Evolutionary conservation across 108 stramenopile species (phyloP), one percentile per base, ranked within the genome.

Genomic region (Stephanodiscus minutulus): DNA sequence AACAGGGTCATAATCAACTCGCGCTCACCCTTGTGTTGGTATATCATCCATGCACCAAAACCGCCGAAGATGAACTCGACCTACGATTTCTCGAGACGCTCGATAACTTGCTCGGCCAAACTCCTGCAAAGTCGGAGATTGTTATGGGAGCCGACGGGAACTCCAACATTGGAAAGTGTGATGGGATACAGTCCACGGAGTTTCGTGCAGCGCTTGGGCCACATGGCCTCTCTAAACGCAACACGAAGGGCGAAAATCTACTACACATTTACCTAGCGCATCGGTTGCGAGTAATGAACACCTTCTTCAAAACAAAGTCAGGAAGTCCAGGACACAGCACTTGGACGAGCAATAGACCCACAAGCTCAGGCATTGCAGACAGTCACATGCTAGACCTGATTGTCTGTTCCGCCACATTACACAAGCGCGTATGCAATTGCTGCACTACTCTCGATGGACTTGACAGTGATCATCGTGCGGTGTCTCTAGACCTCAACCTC

Each of bases 71-170:
- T 15, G 43, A 44, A 3, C 13, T 15, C 15, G 13, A 44, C 13
- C 15, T 44, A 15, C 55, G 55, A 12, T 56, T 56, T 3, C 12
- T 31, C 0, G 55, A 33, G 2, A 33, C 31, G 0, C 3, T 56
- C 18, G 55, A 33, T 12, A 18, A 29, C 0, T 18, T 56, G 2
- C 31, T 56, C 29, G 3, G 13, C 29, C 12, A 20, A 18, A 15
- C 31, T 12, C 55, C 55, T 31, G 31, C 28, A 3, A 3, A 7
- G 13, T 15, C 18, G 17, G 17, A 12, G 2, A 56, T 56, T 0
- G 1, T 56, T 13, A 56, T 56, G 55, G 55, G 55, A 18, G 55
- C 55, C 13, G 18, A 56, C 18, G 55, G 18, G 18, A 56, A 56
- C 15, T 29, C 55, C 2, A 56, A 33, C 28, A 56, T 56, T 15